Evolutionary conservation across 2,329 filamentous ascomycete genomes (phyloP).

Genomic region (Dothideomycetidae sp.): DNA sequence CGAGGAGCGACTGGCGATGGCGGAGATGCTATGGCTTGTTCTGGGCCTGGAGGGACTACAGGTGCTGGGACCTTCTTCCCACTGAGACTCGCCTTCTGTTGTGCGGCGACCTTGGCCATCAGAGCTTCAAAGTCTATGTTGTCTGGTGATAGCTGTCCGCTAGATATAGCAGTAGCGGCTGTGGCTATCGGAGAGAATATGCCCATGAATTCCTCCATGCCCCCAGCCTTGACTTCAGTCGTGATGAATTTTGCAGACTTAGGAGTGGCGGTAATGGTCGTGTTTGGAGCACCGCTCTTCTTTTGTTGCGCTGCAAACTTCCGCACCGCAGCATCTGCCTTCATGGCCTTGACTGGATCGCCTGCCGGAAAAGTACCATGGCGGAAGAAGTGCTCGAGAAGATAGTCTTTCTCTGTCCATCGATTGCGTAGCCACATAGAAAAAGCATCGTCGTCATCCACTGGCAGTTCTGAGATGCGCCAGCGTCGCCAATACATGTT

Average conservation of each 20-base stretch:
- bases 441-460: conserved; percentile 55
- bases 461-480: conserved; percentile 61
- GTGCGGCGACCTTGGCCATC: conserved; percentile 21
- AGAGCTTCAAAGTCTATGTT: conserved; percentile 24
- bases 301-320: conserved; percentile 23
- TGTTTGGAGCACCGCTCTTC: conserved; percentile 12
- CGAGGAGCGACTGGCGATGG: background rate
- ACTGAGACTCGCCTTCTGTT: conserved; percentile 21
- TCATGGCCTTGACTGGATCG: conserved; percentile 25
- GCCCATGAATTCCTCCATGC: conserved; percentile 38
- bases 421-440: conserved; percentile 64
- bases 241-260: conserved; percentile 30
- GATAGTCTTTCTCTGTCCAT: conserved; percentile 76
- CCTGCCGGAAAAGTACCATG: conserved; percentile 70
- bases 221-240: conserved; percentile 35
- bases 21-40: background rate
- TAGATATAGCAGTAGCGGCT: conserved; percentile 34
- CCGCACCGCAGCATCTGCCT: conserved; percentile 22
- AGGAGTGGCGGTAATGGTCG: conserved; percentile 14
- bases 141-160: conserved; percentile 27
- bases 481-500: conserved; percentile 92
- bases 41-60: conserved; percentile 5
- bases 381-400: conserved; percentile 59
- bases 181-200: conserved; percentile 38
- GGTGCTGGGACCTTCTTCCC: conserved; percentile 8